Percentiles rank a stretch among this genome's conserved stretches.
Conservation (phyloP, 129 eudicot genomes). For the Lactuca sativa region DNA sequence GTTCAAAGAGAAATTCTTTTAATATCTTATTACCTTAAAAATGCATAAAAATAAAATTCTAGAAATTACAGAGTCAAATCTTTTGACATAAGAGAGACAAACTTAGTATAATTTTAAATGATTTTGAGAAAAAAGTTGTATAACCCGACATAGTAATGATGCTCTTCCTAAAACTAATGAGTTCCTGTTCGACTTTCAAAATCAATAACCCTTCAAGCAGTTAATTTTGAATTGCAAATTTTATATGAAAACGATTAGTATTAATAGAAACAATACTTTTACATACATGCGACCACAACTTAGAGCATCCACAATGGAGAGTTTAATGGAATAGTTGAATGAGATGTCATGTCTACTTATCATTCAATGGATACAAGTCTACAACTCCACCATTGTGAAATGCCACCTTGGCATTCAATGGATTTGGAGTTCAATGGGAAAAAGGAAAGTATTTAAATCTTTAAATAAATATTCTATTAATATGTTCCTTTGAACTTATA, state of each 20-base stretch:
- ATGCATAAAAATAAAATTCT: neutral
- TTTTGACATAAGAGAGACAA: conserved; percentile 11
- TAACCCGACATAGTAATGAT: neutral
- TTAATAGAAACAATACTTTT: neutral
- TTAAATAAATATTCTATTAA: too few relatives aligned
- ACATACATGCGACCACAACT: neutral
- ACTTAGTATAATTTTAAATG: neutral
- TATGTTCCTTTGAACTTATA: too few relatives aligned
- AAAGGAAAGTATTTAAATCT: too few relatives aligned
- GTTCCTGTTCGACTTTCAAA: neutral
- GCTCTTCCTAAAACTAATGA: neutral
- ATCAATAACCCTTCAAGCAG: neutral
- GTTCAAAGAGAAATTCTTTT: neutral
- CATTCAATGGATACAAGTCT: too few relatives aligned
- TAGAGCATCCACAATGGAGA: too few relatives aligned
- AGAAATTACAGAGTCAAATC: neutral
- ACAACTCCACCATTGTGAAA: too few relatives aligned
- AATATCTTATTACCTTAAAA: neutral
- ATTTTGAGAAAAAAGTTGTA: neutral
- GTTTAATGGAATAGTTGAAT: too few relatives aligned
- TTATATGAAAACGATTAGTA: neutral
- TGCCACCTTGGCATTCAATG: too few relatives aligned
- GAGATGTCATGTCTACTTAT: too few relatives aligned
- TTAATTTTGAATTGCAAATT: neutral
- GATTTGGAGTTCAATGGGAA: too few relatives aligned